Conservation (phyloP, 1,139 yeast genomes). For the Candida sojae region DNA sequence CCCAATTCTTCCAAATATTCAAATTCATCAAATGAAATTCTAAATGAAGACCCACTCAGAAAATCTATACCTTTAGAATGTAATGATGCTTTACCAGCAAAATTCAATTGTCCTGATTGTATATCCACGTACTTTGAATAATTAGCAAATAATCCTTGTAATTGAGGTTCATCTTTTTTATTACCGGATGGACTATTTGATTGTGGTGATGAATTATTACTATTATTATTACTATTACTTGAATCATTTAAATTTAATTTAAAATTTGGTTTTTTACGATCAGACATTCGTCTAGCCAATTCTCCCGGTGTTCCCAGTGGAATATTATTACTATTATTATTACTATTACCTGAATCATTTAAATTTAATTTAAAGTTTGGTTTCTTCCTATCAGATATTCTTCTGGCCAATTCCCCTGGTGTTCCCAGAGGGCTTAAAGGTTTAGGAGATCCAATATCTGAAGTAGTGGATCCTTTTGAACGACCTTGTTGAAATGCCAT, state of each 20-base stretch:
- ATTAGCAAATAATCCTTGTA: constrained; percentile 71
- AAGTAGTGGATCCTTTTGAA: constrained; percentile 24
- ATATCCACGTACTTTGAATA: constrained; percentile 88
- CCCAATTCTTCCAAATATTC: constrained; percentile 87
- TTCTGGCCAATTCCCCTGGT: constrained; percentile 36
- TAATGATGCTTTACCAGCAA: constrained; percentile 89
- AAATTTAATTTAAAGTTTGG: constrained; percentile 43
- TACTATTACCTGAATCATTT: constrained; percentile 13
- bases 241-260: constrained; percentile 22
- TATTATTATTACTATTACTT: constrained; percentile 8
- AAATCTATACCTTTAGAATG: constrained; percentile 93
- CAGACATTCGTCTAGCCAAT: constrained; percentile 37
- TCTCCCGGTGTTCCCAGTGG: constrained; percentile 31
- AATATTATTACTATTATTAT: neutral
- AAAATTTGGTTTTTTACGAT: constrained; percentile 42
- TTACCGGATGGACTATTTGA: constrained; percentile 4
- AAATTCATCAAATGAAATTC: constrained; percentile 83
- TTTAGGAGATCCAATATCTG: constrained; percentile 3
- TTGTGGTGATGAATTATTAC: constrained; percentile 9
- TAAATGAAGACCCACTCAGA: constrained; percentile 82
- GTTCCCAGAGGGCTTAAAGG: constrained; percentile 19
- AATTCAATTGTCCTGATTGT: constrained; percentile 86
- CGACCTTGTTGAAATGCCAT: constrained; percentile 74
- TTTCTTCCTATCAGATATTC: constrained; percentile 39
- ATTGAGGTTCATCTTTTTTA: constrained; percentile 16